phyloP scores from a whole-genome alignment of 768 basidiomycete species.

The Tylopilus rubrobrunneus region DNA sequence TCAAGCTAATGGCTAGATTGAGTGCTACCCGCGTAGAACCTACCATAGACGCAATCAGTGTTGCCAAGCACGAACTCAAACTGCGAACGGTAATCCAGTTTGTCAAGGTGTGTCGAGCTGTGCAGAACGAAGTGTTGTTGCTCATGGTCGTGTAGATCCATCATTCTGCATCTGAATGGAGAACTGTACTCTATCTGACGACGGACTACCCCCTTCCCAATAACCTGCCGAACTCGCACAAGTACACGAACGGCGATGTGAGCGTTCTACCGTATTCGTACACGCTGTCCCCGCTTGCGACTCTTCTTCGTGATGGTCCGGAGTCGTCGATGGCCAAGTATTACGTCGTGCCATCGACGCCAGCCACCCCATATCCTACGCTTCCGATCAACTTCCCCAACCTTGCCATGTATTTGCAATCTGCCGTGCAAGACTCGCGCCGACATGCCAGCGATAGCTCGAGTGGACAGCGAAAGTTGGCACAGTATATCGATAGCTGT shows the following conservation, averaged over 20 bases:
- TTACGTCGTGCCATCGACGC: constrained; percentile 65
- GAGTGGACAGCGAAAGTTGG: constrained; percentile 60
- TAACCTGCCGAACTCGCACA: constrained; percentile 39
- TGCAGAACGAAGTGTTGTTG: not conserved
- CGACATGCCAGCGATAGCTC: constrained; percentile 55
- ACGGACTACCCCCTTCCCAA: constrained; percentile 64
- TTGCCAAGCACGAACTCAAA: constrained; percentile 51
- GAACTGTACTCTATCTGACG: constrained; percentile 72
- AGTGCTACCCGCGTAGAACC: constrained; percentile 70
- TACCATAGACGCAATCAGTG: constrained; percentile 60
- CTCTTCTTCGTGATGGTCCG: constrained; percentile 58
- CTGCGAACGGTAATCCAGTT: constrained; percentile 78
- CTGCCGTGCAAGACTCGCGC: constrained; percentile 66
- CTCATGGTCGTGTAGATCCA: constrained; percentile 44
- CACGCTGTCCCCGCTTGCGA: constrained; percentile 52
- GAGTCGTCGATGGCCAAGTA: constrained; percentile 64
- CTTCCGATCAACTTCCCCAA: constrained; percentile 75
- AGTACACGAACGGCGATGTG: constrained; percentile 56
- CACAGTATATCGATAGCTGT: constrained; percentile 63
- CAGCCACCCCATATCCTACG: constrained; percentile 57
- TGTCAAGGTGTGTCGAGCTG: constrained; percentile 51
- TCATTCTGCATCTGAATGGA: constrained; percentile 59
- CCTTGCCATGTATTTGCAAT: constrained; percentile 71
- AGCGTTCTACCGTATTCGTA: constrained; percentile 72
- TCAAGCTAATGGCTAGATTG: constrained; percentile 72